These are phyloP conservation scores for Solanum hybrid DNA, from an alignment of 305 asterid species.

Conservation along the genomic window DNA sequence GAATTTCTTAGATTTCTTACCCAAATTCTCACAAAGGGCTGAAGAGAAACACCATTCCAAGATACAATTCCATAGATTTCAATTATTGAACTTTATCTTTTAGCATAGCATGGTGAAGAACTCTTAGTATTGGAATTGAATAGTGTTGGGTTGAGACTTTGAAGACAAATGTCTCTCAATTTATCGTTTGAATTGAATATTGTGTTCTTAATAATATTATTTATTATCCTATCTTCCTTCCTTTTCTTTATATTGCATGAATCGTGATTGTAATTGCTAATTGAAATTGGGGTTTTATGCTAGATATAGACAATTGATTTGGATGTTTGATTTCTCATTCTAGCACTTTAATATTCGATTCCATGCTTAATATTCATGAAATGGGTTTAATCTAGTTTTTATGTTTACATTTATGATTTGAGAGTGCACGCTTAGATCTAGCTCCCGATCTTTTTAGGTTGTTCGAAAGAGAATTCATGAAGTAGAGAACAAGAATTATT, in stretches of 20 bases:
- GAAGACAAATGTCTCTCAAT: background rate
- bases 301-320: background rate
- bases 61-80: background rate
- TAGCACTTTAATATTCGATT: background rate
- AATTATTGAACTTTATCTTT: background rate
- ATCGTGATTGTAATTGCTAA: background rate
- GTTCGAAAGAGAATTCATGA: background rate
- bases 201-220: background rate
- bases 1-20: background rate
- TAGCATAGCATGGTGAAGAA: background rate
- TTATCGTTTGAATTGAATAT: background rate
- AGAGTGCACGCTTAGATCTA: background rate
- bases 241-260: background rate
- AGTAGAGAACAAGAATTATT: background rate
- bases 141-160: background rate
- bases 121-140: background rate
- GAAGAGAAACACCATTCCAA: background rate
- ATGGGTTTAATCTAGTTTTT: background rate
- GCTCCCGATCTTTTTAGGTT: background rate
- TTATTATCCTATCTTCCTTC: background rate
- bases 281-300: background rate
- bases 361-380: background rate
- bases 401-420: background rate
- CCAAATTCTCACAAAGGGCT: background rate
- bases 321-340: background rate